These are phyloP conservation scores for Boletus sp. DNA, from an alignment of 768 basidiomycete genomes.

Conservation along the genomic window DNA sequence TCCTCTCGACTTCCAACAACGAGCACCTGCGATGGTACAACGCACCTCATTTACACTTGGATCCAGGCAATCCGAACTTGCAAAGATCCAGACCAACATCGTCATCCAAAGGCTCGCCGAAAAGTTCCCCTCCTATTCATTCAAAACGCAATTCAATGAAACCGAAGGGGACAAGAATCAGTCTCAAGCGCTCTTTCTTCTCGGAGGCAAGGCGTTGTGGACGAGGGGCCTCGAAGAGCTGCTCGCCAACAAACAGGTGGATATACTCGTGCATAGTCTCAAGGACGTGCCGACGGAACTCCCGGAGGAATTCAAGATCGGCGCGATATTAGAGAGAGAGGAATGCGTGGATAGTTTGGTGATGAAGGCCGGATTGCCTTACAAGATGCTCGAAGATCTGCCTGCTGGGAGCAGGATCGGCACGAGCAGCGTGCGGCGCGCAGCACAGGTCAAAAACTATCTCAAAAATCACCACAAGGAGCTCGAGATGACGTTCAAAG, in stretches of 20 bases:
- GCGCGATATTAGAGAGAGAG: slow-evolving; percentile 82
- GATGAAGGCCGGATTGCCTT: slow-evolving; percentile 68
- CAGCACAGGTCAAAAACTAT: slow-evolving; percentile 82
- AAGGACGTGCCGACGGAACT: slow-evolving; percentile 93
- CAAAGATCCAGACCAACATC: slow-evolving; percentile 84
- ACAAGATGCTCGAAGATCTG: slow-evolving; percentile 75
- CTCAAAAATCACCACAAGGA: slow-evolving; percentile 52
- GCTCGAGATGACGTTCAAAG: slow-evolving; percentile 65
- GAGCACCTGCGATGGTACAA: slow-evolving; percentile 13
- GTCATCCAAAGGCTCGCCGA: slow-evolving; percentile 64
- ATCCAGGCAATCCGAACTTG: slow-evolving; percentile 84
- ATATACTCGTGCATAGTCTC: slow-evolving; percentile 89
- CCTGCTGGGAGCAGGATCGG: slow-evolving; percentile 91
- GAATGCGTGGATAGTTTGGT: slow-evolving; percentile 89
- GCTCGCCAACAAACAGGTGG: slow-evolving; percentile 67
- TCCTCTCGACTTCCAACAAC: neutral
- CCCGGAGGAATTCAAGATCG: slow-evolving; percentile 81
- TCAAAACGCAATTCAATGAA: slow-evolving; percentile 61
- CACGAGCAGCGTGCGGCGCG: slow-evolving; percentile 88
- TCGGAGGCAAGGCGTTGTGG: slow-evolving; percentile 94
- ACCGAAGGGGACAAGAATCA: slow-evolving; percentile 89
- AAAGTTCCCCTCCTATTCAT: slow-evolving; percentile 49
- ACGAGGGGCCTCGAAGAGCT: slow-evolving; percentile 94
- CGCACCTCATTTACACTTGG: slow-evolving; percentile 68
- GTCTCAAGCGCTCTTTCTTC: slow-evolving; percentile 79